Base-by-base conservation (phyloP, 1,284 basidiomycete genomes). In the Sporisorium scitamineum region DNA sequence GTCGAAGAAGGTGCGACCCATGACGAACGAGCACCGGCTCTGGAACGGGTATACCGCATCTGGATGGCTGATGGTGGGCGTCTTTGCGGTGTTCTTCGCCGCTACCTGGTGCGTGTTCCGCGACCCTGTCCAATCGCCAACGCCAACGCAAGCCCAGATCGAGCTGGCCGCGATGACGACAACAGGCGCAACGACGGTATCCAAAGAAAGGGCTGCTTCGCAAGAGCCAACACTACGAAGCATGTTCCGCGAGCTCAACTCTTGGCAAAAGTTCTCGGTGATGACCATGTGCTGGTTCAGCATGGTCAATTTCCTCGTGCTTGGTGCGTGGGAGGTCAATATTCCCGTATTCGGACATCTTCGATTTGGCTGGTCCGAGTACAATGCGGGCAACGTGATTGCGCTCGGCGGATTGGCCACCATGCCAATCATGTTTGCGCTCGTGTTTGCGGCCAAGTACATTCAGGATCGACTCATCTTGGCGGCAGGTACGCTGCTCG, bases 271-370 rank as follows among this genome's bases (percentile, higher is more conserved):
- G 39, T 74, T 68, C 53, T 65, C 64, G 48, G 71, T 78, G 3
- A 18, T 67, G 20, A 70, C 69, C 64, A 78, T 78, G 76, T 78
- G 71, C 51, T 78, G 76, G 71, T 74, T 71, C 59, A 61, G 64
- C 32, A 78, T 78, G 71, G 64, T 71, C 61, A 78, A 74, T 53
- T 78, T 78, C 34, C 60, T 78, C 31, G 67, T 70, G 10, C 63
- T 78, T 2, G 76, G 76, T 6, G 76, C 76, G 20, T 78, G 76
- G 76, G 76, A 78, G 53, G 57, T 65, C 70, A 78, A 78, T 60
- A 70, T 78, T 32, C 71, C 71, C 18, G 54, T 78, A 26, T 78
- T 78, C 54, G 68, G 67, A 2, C 61, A 59, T 20, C 42, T 65
- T 1, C 65, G 65, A 5, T 74, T 73, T 32, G 68, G 68, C 11